These are phyloP conservation scores for Climacium dendroides DNA, from an alignment of 225 moss, liverwort and hornwort species.

Conservation along the genomic window DNA sequence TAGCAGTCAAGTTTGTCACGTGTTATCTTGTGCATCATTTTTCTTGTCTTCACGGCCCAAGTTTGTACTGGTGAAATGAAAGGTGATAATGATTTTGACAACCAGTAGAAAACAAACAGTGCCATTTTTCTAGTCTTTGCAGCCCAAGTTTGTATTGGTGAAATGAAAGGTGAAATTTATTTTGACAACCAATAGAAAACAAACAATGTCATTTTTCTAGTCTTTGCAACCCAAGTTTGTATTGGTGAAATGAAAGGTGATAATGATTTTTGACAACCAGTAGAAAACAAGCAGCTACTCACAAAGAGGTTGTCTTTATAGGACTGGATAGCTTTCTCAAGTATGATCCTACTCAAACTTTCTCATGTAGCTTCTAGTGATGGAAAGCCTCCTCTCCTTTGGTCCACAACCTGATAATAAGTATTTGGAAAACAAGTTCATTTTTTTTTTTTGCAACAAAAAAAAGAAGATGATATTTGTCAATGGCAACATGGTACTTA, in stretches of 20 bases:
- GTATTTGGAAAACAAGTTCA: not conserved
- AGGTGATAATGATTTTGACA: not conserved
- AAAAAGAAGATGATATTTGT: not conserved
- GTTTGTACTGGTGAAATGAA: not conserved
- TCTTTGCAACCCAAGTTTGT: accelerated
- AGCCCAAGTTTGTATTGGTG: not conserved
- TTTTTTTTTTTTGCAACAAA: too few relatives aligned
- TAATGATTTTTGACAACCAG: not conserved
- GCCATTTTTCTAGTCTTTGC: accelerated
- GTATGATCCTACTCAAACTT: not conserved
- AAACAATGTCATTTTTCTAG: too few relatives aligned
- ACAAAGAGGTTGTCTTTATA: not conserved
- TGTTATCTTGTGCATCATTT: accelerated
- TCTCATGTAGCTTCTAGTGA: accelerated
- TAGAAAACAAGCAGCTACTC: not conserved
- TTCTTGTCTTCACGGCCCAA: accelerated
- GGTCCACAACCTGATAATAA: not conserved
- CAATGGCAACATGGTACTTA: not conserved
- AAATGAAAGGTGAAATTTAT: not conserved
- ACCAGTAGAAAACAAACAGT: not conserved
- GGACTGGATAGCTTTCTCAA: not conserved
- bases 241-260: not conserved
- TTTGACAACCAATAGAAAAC: not conserved
- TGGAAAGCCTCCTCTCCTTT: too few relatives aligned
- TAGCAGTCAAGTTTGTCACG: not conserved